These are phyloP conservation scores for Mycena epipterygia DNA, from an alignment of 768 basidiomycete species.

Conservation along the genomic window DNA sequence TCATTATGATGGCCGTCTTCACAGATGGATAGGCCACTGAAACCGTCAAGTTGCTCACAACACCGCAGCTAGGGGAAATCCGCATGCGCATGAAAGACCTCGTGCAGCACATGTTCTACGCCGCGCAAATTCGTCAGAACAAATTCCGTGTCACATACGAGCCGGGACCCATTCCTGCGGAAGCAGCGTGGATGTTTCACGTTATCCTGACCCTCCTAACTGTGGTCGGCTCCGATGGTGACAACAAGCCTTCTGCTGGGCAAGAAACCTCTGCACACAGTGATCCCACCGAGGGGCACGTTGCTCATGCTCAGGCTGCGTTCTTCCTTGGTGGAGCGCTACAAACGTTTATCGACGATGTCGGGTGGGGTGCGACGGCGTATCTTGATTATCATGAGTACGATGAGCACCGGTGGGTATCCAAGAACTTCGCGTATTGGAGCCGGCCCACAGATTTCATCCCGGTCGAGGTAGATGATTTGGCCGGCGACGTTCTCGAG, in stretches of 20 bases:
- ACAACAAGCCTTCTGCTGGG: not conserved
- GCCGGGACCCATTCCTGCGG: not conserved
- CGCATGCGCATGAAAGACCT: not conserved
- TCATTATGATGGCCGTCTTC: not conserved
- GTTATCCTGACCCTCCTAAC: not conserved
- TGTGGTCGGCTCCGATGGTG: not conserved
- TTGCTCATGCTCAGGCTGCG: too few relatives aligned
- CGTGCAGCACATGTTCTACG: not conserved
- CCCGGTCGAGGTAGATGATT: too few relatives aligned
- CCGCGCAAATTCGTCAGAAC: not conserved
- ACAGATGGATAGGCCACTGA: not conserved
- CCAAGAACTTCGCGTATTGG: too few relatives aligned
- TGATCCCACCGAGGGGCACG: too few relatives aligned
- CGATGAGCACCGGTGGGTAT: too few relatives aligned
- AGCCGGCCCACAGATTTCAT: too few relatives aligned
- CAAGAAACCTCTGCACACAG: too few relatives aligned
- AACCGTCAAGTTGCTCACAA: not conserved
- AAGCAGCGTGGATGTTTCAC: not conserved
- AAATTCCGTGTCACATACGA: not conserved
- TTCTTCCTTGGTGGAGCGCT: too few relatives aligned
- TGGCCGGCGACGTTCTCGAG: too few relatives aligned
- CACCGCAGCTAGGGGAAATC: not conserved
- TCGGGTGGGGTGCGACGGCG: too few relatives aligned
- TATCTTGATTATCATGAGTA: too few relatives aligned
- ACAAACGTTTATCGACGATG: too few relatives aligned